Conservation (phyloP, 768 basidiomycete species). For the Auricularia sp. region DNA sequence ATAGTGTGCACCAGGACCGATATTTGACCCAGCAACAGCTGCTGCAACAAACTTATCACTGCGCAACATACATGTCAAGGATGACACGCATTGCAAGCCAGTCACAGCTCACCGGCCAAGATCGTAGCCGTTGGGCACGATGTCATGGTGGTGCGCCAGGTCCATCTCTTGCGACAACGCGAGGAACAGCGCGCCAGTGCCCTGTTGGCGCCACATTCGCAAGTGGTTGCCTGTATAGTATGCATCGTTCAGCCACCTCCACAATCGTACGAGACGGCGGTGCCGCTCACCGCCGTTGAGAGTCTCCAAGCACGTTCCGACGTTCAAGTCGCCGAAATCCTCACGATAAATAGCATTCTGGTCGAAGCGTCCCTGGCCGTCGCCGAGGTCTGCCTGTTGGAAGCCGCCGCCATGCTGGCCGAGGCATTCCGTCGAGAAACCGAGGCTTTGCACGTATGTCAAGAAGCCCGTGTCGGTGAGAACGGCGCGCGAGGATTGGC, state of each 20-base stretch:
- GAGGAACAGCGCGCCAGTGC: slow-evolving; percentile 41
- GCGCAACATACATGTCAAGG: neutral
- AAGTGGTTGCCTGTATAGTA: neutral
- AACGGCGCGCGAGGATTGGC: slow-evolving; percentile 44
- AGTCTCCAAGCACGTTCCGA: slow-evolving; percentile 37
- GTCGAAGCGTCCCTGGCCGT: slow-evolving; percentile 34
- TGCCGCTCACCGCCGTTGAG: slow-evolving; percentile 34
- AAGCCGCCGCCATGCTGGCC: slow-evolving; percentile 41
- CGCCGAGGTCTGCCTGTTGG: slow-evolving; percentile 36
- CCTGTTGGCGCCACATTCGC: neutral
- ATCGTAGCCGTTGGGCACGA: slow-evolving; percentile 40
- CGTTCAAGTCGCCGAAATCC: slow-evolving; percentile 26
- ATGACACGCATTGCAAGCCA: neutral
- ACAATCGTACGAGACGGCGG: neutral
- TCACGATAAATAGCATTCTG: slow-evolving; percentile 36
- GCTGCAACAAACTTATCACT: slow-evolving; percentile 30
- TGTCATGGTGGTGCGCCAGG: slow-evolving; percentile 21
- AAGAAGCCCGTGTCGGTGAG: slow-evolving; percentile 45
- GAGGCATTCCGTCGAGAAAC: slow-evolving; percentile 50
- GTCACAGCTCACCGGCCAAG: slow-evolving; percentile 28
- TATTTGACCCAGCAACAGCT: slow-evolving; percentile 26
- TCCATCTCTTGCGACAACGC: slow-evolving; percentile 20
- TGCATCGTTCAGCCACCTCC: neutral
- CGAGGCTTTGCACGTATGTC: slow-evolving; percentile 64
- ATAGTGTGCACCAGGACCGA: slow-evolving; percentile 38